These are phyloP conservation scores for Aotearoamyces nothofagi DNA, from an alignment of 2,329 filamentous ascomycete species.

Conservation along the genomic window DNA sequence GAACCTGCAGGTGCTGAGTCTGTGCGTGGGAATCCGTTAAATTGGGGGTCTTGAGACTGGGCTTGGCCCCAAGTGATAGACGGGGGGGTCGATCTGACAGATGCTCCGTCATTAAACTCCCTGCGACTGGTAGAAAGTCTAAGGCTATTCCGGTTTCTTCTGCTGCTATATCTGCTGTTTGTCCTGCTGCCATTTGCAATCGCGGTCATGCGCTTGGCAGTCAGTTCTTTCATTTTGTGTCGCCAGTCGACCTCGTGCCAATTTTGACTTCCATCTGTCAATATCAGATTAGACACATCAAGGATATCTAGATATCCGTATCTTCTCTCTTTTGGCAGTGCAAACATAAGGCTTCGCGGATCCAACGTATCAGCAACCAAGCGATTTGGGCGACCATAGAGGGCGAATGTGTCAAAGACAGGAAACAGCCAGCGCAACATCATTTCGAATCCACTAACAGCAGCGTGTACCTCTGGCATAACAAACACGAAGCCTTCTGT, in stretches of 20 bases:
- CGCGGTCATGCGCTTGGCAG: constrained; percentile 59
- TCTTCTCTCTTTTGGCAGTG: constrained; percentile 75
- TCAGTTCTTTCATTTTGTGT: constrained; percentile 75
- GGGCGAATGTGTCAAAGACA: constrained; percentile 77
- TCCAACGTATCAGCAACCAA: constrained; percentile 81
- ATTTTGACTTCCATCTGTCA: constrained; percentile 55
- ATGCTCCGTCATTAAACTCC: constrained; percentile 39
- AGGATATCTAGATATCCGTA: constrained; percentile 85
- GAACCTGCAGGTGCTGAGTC: constrained; percentile 34
- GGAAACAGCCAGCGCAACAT: constrained; percentile 87
- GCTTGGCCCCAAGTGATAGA: constrained; percentile 21
- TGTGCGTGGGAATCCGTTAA: constrained; percentile 20
- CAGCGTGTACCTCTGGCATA: constrained; percentile 90
- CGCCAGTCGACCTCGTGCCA: constrained; percentile 90
- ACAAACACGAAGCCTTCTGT: constrained; percentile 94
- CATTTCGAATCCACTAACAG: constrained; percentile 88
- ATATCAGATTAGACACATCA: constrained; percentile 70
- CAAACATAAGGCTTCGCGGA: constrained; percentile 88
- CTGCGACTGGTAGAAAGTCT: constrained; percentile 32
- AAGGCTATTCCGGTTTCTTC: constrained; percentile 40
- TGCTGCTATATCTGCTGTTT: constrained; percentile 36
- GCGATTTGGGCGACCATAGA: constrained; percentile 80
- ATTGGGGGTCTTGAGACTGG: constrained; percentile 5
- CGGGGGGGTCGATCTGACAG: constrained; percentile 34
- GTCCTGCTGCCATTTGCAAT: constrained; percentile 27